These are phyloP conservation scores for Terfezia boudieri DNA, from an alignment of 495 filamentous ascomycete genomes.

Conservation along the genomic window DNA sequence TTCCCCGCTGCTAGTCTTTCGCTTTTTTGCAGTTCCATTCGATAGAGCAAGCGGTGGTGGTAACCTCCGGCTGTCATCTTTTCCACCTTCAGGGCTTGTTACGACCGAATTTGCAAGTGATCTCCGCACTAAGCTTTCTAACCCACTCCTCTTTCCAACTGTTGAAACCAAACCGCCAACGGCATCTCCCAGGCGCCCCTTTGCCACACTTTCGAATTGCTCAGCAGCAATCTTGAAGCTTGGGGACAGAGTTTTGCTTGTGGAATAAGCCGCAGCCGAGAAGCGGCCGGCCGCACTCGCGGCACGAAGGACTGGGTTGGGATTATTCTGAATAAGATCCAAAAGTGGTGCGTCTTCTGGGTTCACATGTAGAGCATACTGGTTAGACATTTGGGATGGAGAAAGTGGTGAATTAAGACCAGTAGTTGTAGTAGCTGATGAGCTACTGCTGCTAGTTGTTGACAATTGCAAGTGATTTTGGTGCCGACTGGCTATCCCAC, in stretches of 20 bases:
- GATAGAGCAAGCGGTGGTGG: constrained; percentile 26
- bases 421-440: constrained; percentile 1
- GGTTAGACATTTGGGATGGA: constrained; percentile 2
- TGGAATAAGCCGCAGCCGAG: constrained; percentile 31
- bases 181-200: constrained; percentile 42
- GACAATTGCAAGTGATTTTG: background rate
- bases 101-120: constrained; percentile 18
- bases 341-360: background rate
- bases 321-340: background rate
- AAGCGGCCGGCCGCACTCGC: constrained; percentile 5
- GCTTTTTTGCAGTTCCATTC: constrained; percentile 31
- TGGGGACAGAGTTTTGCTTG: constrained; percentile 68
- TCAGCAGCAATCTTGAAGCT: constrained; percentile 64
- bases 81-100: background rate
- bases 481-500: too few relatives aligned
- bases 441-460: background rate
- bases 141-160: constrained; percentile 58
- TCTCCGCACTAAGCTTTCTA: constrained; percentile 49
- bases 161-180: constrained; percentile 63
- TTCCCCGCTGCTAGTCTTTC: constrained; percentile 17
- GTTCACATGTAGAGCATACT: background rate
- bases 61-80: constrained; percentile 4
- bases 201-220: constrained; percentile 42
- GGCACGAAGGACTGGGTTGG: constrained; percentile 8
- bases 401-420: constrained; percentile 10